These are phyloP conservation scores for Ophiostoma sp. DNA, from an alignment of 2,329 filamentous ascomycete species.

Conservation along the genomic window DNA sequence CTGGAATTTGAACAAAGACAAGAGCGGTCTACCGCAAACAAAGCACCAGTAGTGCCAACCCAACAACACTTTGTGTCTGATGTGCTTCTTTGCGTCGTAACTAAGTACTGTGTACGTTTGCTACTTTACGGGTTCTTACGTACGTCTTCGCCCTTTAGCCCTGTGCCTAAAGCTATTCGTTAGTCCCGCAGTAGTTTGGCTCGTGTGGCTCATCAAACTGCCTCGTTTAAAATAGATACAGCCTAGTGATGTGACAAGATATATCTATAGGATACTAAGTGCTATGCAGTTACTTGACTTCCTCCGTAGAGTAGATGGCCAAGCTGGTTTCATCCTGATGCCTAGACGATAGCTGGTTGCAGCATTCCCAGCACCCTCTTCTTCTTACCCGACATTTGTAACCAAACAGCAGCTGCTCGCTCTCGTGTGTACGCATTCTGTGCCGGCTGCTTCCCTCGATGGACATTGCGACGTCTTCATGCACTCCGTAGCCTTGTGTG, in stretches of 20 bases:
- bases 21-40: too few relatives aligned
- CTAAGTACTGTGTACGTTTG: too few relatives aligned
- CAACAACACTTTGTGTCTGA: too few relatives aligned
- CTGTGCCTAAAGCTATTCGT: not conserved
- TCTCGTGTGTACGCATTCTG: too few relatives aligned
- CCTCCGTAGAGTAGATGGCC: not conserved
- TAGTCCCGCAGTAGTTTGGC: not conserved
- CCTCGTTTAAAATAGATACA: constrained; percentile 2
- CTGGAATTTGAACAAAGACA: too few relatives aligned
- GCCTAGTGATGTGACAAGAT: not conserved
- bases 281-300: not conserved
- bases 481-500: too few relatives aligned
- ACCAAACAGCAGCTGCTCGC: too few relatives aligned
- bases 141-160: not conserved
- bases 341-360: not conserved
- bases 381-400: too few relatives aligned
- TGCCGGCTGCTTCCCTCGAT: too few relatives aligned
- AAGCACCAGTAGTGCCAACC: too few relatives aligned
- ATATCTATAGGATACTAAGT: not conserved
- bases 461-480: not conserved
- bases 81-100: too few relatives aligned
- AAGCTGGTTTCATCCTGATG: not conserved
- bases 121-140: not conserved
- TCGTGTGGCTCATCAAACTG: not conserved
- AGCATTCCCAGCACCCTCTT: not conserved